Conservation (phyloP, 805 yeast species). For the Limtongia smithiae region DNA sequence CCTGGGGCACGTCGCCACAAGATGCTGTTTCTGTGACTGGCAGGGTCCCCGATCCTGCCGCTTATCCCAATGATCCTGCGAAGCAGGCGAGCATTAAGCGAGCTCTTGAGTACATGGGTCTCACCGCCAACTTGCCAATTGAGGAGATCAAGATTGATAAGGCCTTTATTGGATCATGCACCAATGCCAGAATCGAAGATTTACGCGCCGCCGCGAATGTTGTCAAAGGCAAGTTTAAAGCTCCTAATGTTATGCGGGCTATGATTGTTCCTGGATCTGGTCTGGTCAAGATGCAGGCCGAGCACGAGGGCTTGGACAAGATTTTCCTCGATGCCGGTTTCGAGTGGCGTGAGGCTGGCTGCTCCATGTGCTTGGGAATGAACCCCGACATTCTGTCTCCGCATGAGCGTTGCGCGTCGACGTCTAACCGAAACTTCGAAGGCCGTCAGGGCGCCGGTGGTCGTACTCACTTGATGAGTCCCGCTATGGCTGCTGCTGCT, state of each 20-base stretch:
- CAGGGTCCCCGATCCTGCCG: constrained; percentile 84
- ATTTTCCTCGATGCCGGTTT: constrained; percentile 90
- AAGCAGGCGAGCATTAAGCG: constrained; percentile 82
- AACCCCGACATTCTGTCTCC: constrained; percentile 96
- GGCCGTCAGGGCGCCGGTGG: constrained; percentile 98
- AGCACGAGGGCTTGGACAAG: constrained; percentile 88
- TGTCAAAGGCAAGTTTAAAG: constrained; percentile 84
- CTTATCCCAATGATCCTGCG: constrained; percentile 52
- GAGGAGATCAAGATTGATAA: constrained; percentile 77
- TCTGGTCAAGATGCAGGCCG: constrained; percentile 88
- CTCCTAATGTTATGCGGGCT: constrained; percentile 73
- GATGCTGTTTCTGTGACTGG: constrained; percentile 96
- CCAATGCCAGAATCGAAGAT: constrained; percentile 96
- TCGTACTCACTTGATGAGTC: constrained; percentile 96
- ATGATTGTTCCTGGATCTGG: constrained; percentile 98
- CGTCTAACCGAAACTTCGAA: constrained; percentile 97
- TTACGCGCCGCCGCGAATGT: constrained; percentile 92
- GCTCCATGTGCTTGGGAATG: constrained; percentile 99
- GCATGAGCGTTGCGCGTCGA: constrained; percentile 96
- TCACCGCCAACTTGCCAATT: constrained; percentile 76
- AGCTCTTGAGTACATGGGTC: constrained; percentile 89
- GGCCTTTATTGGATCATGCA: constrained; percentile 97
- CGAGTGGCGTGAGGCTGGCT: constrained; percentile 99
- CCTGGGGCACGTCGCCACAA: constrained; percentile 99
- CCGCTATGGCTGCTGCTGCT: constrained; percentile 99